These are phyloP conservation scores for Penicillium brevicompactum DNA, from an alignment of 2,329 filamentous ascomycete species.

Conservation along the genomic window DNA sequence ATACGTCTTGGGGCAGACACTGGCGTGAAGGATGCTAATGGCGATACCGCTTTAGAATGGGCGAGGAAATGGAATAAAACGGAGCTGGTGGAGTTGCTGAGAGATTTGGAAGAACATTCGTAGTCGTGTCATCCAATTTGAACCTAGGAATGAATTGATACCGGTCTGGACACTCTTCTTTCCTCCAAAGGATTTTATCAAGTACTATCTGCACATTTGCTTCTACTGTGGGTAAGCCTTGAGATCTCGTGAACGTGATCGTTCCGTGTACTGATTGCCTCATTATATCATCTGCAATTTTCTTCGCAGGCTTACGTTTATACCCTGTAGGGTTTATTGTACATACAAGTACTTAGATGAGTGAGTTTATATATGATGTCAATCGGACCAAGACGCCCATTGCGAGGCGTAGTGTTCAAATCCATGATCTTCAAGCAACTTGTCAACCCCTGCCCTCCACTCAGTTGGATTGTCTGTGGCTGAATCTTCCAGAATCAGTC, in stretches of 20 bases:
- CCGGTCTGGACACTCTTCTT: too few species aligned
- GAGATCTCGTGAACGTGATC: too few species aligned
- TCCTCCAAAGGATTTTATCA: too few species aligned
- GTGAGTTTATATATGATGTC: neutral
- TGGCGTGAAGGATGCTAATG: slow-evolving; percentile 4
- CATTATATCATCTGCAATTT: too few species aligned
- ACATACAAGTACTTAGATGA: too few species aligned
- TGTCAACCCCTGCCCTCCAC: neutral
- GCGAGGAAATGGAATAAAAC: slow-evolving; percentile 2
- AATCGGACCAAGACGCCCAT: neutral
- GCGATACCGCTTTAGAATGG: slow-evolving; percentile 1
- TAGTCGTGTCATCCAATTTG: neutral
- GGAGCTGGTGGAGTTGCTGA: neutral
- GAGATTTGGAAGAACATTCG: neutral
- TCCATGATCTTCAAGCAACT: neutral
- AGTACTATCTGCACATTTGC: too few species aligned
- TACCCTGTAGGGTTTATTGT: too few species aligned
- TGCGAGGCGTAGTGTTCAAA: neutral
- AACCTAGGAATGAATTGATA: too few species aligned
- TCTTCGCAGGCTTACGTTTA: too few species aligned
- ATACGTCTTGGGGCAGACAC: slow-evolving; percentile 2
- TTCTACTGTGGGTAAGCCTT: too few species aligned
- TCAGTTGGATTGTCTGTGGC: neutral
- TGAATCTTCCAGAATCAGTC: slow-evolving; percentile 21
- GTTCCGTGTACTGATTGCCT: too few species aligned